A percentile compares a stretch with the other conserved stretches of the same genome.
phyloP scores from a whole-genome alignment of 1,284 basidiomycete genomes.

The Cryptococcus sp. region DNA sequence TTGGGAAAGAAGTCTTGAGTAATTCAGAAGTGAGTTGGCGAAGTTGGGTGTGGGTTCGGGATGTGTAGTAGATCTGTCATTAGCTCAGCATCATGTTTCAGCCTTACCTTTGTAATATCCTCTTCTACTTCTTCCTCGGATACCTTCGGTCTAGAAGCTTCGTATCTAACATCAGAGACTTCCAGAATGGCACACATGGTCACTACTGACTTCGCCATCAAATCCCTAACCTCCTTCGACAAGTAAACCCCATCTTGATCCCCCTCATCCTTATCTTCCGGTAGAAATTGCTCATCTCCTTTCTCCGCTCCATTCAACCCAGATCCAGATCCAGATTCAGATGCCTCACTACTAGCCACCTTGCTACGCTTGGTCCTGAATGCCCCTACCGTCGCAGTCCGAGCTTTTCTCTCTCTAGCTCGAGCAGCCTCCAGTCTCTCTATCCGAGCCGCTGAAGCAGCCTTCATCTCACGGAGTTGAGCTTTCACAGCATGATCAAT shows the following conservation, averaged over 20 bases:
- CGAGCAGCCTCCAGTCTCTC: conserved; percentile 59
- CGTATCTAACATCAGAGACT: conserved; percentile 17
- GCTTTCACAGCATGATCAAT: conserved; percentile 68
- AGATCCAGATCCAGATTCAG: conserved; percentile 6
- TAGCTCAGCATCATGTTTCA: conserved; percentile 29
- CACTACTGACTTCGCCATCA: conserved; percentile 68
- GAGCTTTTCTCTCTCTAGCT: conserved; percentile 60
- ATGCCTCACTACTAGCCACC: conserved; percentile 47
- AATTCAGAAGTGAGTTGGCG: conserved; percentile 86
- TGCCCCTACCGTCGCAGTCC: conserved; percentile 6
- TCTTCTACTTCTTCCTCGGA: conserved; percentile 39
- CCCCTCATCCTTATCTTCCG: conserved; percentile 50
- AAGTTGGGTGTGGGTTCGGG: conserved; percentile 91
- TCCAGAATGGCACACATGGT: neutral
- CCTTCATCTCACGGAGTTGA: conserved; percentile 60
- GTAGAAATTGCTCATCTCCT: conserved; percentile 62
- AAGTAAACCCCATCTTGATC: conserved; percentile 55
- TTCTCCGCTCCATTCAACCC: conserved; percentile 4
- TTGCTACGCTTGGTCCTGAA: conserved; percentile 45
- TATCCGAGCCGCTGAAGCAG: conserved; percentile 61
- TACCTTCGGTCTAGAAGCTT: conserved; percentile 19
- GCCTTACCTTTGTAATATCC: conserved; percentile 45
- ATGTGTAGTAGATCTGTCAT: conserved; percentile 75
- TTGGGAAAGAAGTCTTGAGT: conserved; percentile 53
- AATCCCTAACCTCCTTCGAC: conserved; percentile 69